phyloP scores from a whole-genome alignment of 495 filamentous ascomycete species.

The Talaromyces borbonicus region DNA sequence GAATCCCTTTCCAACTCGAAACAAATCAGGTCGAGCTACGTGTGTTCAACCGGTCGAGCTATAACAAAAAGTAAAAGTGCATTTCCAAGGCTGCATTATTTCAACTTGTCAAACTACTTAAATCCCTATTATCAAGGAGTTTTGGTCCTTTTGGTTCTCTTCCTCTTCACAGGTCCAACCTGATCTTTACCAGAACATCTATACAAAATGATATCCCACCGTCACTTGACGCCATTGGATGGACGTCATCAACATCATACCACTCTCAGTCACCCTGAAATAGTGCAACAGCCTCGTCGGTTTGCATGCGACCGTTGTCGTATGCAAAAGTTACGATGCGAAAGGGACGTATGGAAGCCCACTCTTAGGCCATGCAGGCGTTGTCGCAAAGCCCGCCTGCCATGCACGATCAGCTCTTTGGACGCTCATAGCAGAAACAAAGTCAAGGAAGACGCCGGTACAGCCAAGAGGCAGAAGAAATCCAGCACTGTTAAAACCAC shows the following conservation, averaged over 20 bases:
- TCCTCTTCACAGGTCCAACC: no score
- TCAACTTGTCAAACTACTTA: no score
- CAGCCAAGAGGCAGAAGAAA: neutral
- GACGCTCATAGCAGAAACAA: slow-evolving; percentile 5
- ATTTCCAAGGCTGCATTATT: no score
- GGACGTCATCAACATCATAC: neutral
- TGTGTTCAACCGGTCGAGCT: no score
- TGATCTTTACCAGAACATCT: neutral
- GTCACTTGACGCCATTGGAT: slow-evolving; percentile 3
- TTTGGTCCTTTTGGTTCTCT: no score
- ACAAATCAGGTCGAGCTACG: no score
- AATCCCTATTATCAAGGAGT: no score
- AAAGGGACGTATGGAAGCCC: slow-evolving; percentile 9
- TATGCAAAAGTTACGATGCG: slow-evolving; percentile 10
- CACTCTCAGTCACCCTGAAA: neutral
- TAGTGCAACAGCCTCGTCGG: slow-evolving; percentile 8
- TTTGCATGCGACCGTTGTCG: slow-evolving; percentile 11
- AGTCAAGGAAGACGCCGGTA: neutral
- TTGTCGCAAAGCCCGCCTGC: slow-evolving; percentile 7
- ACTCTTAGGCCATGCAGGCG: slow-evolving; percentile 10
- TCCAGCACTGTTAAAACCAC: neutral
- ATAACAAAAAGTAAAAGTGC: no score
- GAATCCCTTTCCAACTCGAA: no score
- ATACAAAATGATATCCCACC: slow-evolving; percentile 1
- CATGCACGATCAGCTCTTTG: slow-evolving; percentile 9